Evolutionary conservation across 2,329 filamentous ascomycete species (phyloP), one percentile per base, ranked within the genome.

Genomic region (Chrysosporium queenslandicum): DNA sequence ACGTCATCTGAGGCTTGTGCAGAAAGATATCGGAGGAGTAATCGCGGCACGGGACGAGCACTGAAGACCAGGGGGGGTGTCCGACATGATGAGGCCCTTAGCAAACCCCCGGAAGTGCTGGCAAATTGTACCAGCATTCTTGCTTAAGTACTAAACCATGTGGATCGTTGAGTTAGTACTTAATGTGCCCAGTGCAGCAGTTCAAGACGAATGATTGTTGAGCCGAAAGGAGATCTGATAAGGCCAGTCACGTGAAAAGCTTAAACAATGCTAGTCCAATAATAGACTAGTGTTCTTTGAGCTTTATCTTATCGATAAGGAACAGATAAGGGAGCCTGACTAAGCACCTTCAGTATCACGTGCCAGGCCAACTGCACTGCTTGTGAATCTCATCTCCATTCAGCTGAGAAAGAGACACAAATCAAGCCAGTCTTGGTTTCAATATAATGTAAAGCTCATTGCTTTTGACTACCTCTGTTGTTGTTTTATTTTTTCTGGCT

Each of bases 81-180:
- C 9, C 8, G 43, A 8, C 21, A 48, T 9, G 21, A 16, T 14
- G 18, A 42, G 12, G 37, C 36, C n/a, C 42, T 45, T 32, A 36
- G 27, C 9, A 37, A 36, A 43, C 7, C 37, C 43, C 36, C 30
- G 11, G 34, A 48, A 16, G n/a, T 39, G 42, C 42, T 30, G 48
- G 48, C 12, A 46, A 43, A 23, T 36, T 23, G 34, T 21, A 48
- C 47, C 46, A 55, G 42, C 53, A 55, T 55, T 27, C 36, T 55
- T 52, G 23, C 21, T 45, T 25, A 36, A 34, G n/a, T 7, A 12
- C 30, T 52, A 46, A 36, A 52, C 50, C 50, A 52, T 52, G 50
- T n/a, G n/a, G n/a, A n/a, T n/a, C n/a, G n/a, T n/a, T n/a, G n/a
- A n/a, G n/a, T n/a, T n/a, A n/a, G n/a, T n/a, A n/a, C n/a, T n/a